These are phyloP conservation scores for Paradendryphiella salina DNA, from an alignment of 2,329 filamentous ascomycete species.

Conservation along the genomic window DNA sequence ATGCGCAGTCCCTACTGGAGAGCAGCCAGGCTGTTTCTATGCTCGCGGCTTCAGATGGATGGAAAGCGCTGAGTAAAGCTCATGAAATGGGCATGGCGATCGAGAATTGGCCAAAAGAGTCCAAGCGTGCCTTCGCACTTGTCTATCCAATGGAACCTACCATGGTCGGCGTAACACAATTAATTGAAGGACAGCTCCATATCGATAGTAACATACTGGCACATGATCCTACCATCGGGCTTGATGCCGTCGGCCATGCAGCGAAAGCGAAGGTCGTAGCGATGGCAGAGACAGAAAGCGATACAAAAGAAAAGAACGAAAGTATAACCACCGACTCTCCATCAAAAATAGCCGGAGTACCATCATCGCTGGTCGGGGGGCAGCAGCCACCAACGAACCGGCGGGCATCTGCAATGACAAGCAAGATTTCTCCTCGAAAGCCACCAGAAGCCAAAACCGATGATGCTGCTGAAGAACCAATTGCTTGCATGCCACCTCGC, in stretches of 20 bases:
- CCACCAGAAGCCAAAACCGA: neutral
- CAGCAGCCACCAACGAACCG: slow-evolving; percentile 43
- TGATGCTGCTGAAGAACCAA: neutral
- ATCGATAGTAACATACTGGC: slow-evolving; percentile 49
- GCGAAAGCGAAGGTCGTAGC: slow-evolving; percentile 32
- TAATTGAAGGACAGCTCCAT: slow-evolving; percentile 59
- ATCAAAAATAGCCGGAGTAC: slow-evolving; percentile 46
- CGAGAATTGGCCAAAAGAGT: slow-evolving; percentile 64
- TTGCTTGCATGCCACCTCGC: slow-evolving; percentile 11
- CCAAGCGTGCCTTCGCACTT: slow-evolving; percentile 69
- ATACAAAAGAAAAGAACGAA: slow-evolving; percentile 14
- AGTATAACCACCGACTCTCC: slow-evolving; percentile 3
- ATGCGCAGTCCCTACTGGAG: slow-evolving; percentile 62
- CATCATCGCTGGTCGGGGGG: slow-evolving; percentile 46
- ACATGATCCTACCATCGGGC: slow-evolving; percentile 30
- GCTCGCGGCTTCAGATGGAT: slow-evolving; percentile 64
- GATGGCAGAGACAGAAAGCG: slow-evolving; percentile 28
- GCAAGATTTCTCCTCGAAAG: slow-evolving; percentile 30
- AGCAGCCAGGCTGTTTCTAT: slow-evolving; percentile 68
- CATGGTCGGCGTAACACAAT: slow-evolving; percentile 61
- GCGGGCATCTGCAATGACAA: slow-evolving; percentile 24
- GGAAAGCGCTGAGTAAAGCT: slow-evolving; percentile 66
- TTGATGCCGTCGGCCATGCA: slow-evolving; percentile 34
- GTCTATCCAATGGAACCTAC: slow-evolving; percentile 52
- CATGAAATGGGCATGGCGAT: slow-evolving; percentile 81